Conservation (phyloP, 1,284 basidiomycete genomes). For the Pterulicium gracile region DNA sequence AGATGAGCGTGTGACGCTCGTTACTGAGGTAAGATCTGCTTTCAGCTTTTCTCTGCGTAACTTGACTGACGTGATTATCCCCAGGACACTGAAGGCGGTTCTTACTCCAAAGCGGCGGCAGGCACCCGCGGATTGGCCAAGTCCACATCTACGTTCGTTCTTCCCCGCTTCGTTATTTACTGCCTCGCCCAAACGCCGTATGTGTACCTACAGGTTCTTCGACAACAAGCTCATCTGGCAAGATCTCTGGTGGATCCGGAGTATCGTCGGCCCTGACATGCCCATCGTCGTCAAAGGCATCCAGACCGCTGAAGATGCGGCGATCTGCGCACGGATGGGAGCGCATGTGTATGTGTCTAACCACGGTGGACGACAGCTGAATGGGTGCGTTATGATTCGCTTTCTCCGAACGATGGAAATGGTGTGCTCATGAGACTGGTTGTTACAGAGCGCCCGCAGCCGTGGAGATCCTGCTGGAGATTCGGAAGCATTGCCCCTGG, state of each 20-base stretch:
- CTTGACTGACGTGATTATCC: background rate
- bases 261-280: conserved; percentile 25
- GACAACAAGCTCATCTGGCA: conserved; percentile 11
- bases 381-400: conserved; percentile 21
- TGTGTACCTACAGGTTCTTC: no score
- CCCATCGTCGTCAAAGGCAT: conserved; percentile 41
- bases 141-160: background rate
- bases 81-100: conserved; percentile 1
- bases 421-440: conserved; percentile 32
- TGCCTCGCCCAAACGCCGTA: no score
- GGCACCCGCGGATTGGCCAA: background rate
- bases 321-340: conserved; percentile 38
- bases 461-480: conserved; percentile 28
- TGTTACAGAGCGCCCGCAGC: conserved; percentile 17
- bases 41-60: background rate
- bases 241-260: conserved; percentile 28
- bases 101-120: conserved; percentile 5
- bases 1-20: conserved; percentile 16
- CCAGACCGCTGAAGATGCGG: conserved; percentile 35
- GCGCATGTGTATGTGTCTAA: conserved; percentile 39
- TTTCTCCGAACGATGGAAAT: conserved; percentile 28
- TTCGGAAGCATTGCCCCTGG: conserved; percentile 28
- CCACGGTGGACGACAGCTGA: conserved; percentile 27
- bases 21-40: conserved; percentile 4
- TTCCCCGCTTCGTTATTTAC: background rate